Conservation (phyloP, 805 yeast genomes). For the Saturnispora gosingensis region DNA sequence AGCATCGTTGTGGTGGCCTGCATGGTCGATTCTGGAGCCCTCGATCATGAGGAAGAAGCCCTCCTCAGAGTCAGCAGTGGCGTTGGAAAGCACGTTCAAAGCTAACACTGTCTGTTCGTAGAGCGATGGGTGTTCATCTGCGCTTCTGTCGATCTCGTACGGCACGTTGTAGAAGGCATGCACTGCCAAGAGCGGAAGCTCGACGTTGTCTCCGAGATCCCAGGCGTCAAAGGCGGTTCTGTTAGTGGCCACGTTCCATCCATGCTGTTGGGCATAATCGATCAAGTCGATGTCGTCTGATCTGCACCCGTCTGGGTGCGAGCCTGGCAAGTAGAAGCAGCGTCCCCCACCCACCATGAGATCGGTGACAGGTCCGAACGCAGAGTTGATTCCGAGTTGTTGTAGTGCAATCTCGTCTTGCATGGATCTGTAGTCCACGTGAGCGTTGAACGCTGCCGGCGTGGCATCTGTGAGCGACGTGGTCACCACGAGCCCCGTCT, state of each 20-base stretch:
- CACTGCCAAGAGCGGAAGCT: conserved; percentile 68
- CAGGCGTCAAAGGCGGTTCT: conserved; percentile 50
- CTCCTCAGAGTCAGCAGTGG: conserved; percentile 61
- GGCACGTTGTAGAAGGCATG: conserved; percentile 75
- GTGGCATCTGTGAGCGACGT: conserved; percentile 93
- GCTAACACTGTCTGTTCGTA: conserved; percentile 75
- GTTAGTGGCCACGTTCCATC: conserved; percentile 58
- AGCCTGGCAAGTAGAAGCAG: conserved; percentile 61
- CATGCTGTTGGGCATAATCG: conserved; percentile 47
- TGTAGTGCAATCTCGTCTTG: conserved; percentile 85
- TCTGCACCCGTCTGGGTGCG: conserved; percentile 53
- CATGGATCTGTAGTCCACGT: conserved; percentile 63
- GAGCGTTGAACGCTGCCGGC: conserved; percentile 83
- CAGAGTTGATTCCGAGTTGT: conserved; percentile 65
- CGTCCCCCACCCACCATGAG: conserved; percentile 88
- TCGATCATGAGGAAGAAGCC: conserved; percentile 85
- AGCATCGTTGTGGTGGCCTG: conserved; percentile 90
- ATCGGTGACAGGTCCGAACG: conserved; percentile 73
- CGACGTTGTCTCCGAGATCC: conserved; percentile 49
- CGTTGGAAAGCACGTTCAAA: conserved; percentile 52
- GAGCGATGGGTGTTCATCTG: conserved; percentile 56
- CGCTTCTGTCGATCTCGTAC: conserved; percentile 69
- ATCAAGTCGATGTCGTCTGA: conserved; percentile 61
- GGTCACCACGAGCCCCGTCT: conserved; percentile 87
- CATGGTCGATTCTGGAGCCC: conserved; percentile 92